These are phyloP conservation scores for Epichloe uncinata DNA, from an alignment of 2,329 filamentous ascomycete species.

Conservation along the genomic window DNA sequence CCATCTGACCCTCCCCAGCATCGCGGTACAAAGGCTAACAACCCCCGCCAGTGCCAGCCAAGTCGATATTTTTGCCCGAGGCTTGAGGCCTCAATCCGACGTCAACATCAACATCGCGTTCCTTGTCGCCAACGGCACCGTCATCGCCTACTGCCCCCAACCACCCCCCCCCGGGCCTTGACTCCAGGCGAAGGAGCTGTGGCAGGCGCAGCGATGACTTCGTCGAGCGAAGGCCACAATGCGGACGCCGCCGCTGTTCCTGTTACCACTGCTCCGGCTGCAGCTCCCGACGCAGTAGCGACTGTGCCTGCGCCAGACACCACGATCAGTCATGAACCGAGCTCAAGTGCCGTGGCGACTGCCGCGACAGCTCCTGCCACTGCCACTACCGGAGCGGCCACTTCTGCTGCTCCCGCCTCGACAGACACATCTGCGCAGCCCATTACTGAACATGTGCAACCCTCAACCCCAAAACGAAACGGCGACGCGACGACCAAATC, in stretches of 20 bases:
- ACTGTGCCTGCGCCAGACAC: neutral
- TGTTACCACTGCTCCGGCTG: conserved; percentile 2
- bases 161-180: conserved; percentile 3
- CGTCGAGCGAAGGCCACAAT: conserved; percentile 33
- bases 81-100: conserved; percentile 4
- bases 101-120: conserved; percentile 1
- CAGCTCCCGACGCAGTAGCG: conserved; percentile 6
- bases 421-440: neutral
- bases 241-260: conserved; percentile 2
- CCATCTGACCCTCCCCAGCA: conserved; percentile 7
- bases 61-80: conserved; percentile 10
- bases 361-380: neutral
- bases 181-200: conserved; percentile 42
- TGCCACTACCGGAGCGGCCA: neutral
- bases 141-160: conserved; percentile 1
- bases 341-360: neutral
- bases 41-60: neutral
- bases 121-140: conserved; percentile 1
- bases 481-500: neutral
- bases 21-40: neutral
- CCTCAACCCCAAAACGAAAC: conserved; percentile 6
- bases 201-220: conserved; percentile 45
- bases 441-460: conserved; percentile 1
- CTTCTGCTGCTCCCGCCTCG: neutral
- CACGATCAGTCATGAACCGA: neutral